Conservation (phyloP, 2,329 filamentous ascomycete species). For the Ceratocystis huliohia region DNA sequence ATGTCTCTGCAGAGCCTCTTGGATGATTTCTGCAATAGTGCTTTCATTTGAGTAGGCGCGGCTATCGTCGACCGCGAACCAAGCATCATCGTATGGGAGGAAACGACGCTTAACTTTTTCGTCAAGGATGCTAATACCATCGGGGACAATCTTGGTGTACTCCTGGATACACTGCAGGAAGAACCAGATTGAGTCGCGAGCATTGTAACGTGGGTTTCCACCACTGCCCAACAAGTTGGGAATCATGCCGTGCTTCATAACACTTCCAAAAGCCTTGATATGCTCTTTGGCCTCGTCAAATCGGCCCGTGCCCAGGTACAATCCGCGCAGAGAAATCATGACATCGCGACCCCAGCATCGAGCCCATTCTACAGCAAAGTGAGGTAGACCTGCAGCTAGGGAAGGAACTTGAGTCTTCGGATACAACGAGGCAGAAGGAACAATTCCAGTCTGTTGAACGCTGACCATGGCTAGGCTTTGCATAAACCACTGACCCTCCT, state of each 20-base stretch:
- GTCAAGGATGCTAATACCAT: constrained; percentile 60
- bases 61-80: constrained; percentile 70
- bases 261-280: constrained; percentile 85
- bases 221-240: constrained; percentile 85
- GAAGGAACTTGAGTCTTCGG: constrained; percentile 73
- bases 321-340: constrained; percentile 84
- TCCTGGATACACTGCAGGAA: constrained; percentile 94
- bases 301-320: constrained; percentile 82
- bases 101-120: constrained; percentile 74
- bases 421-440: constrained; percentile 83
- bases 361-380: constrained; percentile 89
- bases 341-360: constrained; percentile 96
- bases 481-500: constrained; percentile 74
- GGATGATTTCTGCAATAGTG: constrained; percentile 76
- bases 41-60: constrained; percentile 77
- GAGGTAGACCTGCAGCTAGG: constrained; percentile 81
- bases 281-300: constrained; percentile 86
- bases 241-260: constrained; percentile 97
- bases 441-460: constrained; percentile 76
- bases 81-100: constrained; percentile 88
- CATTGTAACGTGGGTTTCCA: constrained; percentile 81
- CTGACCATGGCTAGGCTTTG: constrained; percentile 84
- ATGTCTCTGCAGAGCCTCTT: constrained; percentile 86
- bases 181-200: constrained; percentile 94
- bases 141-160: constrained; percentile 68